A percentile compares a stretch with the other conserved stretches of the same genome.
Conservation (phyloP, 2,329 filamentous ascomycete species). For the Aspergillus texensis region DNA sequence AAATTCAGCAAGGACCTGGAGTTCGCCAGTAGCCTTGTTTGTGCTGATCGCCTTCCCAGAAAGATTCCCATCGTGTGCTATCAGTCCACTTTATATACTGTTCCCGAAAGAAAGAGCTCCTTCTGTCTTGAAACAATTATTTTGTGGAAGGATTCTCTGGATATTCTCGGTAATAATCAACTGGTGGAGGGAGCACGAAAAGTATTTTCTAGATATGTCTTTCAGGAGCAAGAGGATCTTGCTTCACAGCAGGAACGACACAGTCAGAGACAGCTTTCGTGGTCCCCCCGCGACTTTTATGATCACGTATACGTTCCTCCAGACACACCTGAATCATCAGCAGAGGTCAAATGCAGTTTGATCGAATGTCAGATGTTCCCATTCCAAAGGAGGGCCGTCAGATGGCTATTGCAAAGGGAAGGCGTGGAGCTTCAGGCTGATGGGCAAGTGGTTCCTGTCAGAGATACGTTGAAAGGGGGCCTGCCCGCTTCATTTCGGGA, state of each 20-base stretch:
- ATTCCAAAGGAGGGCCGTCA: conserved; percentile 51
- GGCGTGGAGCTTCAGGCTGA: conserved; percentile 37
- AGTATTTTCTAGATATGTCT: conserved; percentile 34
- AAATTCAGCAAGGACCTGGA: conserved; percentile 28
- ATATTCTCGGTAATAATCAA: conserved; percentile 25
- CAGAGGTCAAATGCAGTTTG: conserved; percentile 37
- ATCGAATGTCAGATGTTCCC: conserved; percentile 48
- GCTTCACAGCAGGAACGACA: not conserved
- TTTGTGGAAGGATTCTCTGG: conserved; percentile 40
- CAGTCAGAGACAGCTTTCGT: conserved; percentile 16
- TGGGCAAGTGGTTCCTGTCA: conserved; percentile 31
- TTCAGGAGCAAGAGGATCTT: conserved; percentile 22
- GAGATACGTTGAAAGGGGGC: conserved; percentile 5
- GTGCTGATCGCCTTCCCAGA: conserved; percentile 30
- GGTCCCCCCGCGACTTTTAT: conserved; percentile 49
- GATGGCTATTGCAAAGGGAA: conserved; percentile 51
- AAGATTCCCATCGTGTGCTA: conserved; percentile 32
- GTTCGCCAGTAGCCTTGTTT: conserved; percentile 22
- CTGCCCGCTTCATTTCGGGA: conserved; percentile 44
- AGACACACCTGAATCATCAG: conserved; percentile 33
- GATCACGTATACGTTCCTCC: conserved; percentile 50
- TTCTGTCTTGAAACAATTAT: conserved; percentile 34
- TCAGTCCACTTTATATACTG: conserved; percentile 31
- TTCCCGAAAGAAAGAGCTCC: conserved; percentile 17
- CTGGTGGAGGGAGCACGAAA: conserved; percentile 19